Evolutionary conservation across 257 asterid species (phyloP).

Genomic region (Orobanche coerulescens): DNA sequence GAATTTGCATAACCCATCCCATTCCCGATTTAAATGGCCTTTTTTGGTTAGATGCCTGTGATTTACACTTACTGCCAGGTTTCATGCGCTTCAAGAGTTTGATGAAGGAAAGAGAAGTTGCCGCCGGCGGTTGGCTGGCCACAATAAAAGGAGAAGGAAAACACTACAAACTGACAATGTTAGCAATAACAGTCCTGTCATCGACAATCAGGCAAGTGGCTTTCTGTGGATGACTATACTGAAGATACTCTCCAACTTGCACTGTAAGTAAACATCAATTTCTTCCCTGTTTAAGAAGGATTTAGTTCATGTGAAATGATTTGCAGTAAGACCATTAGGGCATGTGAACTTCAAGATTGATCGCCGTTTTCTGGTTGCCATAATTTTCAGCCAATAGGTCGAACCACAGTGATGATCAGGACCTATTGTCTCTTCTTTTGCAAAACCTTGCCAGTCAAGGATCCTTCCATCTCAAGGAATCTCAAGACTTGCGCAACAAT

Average conservation of each 20-base stretch:
- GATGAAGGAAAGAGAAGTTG: constrained; percentile 86
- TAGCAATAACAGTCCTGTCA: constrained; percentile 29
- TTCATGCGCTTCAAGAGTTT: constrained; percentile 78
- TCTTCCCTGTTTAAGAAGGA: not conserved
- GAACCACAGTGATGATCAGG: constrained; percentile 42
- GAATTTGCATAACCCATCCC: not conserved
- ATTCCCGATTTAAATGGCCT: not conserved
- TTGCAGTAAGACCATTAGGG: not conserved
- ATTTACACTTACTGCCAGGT: constrained; percentile 34
- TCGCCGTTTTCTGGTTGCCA: constrained; percentile 21
- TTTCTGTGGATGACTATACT: constrained; percentile 59
- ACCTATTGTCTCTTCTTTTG: constrained; percentile 63
- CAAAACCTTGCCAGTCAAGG: constrained; percentile 52
- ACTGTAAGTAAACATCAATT: constrained; percentile 42
- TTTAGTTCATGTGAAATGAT: constrained; percentile 5
- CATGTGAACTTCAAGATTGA: constrained; percentile 15
- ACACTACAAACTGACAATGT: constrained; percentile 42
- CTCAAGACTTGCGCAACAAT: constrained; percentile 39
- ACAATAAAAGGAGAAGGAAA: constrained; percentile 77
- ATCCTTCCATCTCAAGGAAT: constrained; percentile 35
- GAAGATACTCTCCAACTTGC: constrained; percentile 67
- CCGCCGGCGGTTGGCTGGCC: constrained; percentile 72
- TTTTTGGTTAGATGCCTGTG: not conserved
- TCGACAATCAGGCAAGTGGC: constrained; percentile 51
- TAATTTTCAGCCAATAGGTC: constrained; percentile 45